phyloP scores from a whole-genome alignment of 1,139 yeast genomes.

The Magnusiomyces sp. region DNA sequence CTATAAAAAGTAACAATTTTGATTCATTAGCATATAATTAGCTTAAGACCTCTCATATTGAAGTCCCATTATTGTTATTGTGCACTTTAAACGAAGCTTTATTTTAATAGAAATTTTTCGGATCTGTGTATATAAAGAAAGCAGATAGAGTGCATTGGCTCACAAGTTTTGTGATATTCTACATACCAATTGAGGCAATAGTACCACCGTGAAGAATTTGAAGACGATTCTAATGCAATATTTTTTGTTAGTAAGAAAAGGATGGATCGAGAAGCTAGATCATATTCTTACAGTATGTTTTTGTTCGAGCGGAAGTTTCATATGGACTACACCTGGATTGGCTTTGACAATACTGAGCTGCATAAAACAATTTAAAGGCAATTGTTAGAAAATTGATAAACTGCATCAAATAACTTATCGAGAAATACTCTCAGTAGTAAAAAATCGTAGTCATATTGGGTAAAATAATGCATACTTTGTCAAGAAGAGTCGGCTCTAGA shows the following conservation, averaged over 20 bases:
- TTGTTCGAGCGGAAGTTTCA: constrained; percentile 30
- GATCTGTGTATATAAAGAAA: background rate
- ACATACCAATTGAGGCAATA: constrained; percentile 28
- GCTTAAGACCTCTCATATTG: background rate
- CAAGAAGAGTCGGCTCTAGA: constrained; percentile 31
- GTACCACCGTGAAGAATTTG: constrained; percentile 38
- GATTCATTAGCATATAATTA: background rate
- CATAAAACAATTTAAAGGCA: background rate
- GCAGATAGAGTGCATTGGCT: background rate
- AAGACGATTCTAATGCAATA: constrained; percentile 29
- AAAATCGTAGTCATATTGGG: too few relatives aligned
- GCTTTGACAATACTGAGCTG: constrained; percentile 28
- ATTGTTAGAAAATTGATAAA: too few relatives aligned
- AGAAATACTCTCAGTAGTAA: too few relatives aligned
- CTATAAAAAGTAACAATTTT: constrained; percentile 18
- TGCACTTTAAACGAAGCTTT: too few relatives aligned
- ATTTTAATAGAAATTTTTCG: too few relatives aligned
- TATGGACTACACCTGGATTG: constrained; percentile 29
- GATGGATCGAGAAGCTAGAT: background rate
- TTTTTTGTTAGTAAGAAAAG: background rate
- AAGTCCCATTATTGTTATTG: too few relatives aligned
- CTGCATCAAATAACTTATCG: too few relatives aligned
- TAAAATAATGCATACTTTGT: constrained; percentile 20
- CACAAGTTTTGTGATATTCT: background rate
- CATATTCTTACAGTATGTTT: constrained; percentile 29